Evolutionary conservation across 176 grass and related monocot genomes (phyloP).

Genomic region (Juncus effusus): DNA sequence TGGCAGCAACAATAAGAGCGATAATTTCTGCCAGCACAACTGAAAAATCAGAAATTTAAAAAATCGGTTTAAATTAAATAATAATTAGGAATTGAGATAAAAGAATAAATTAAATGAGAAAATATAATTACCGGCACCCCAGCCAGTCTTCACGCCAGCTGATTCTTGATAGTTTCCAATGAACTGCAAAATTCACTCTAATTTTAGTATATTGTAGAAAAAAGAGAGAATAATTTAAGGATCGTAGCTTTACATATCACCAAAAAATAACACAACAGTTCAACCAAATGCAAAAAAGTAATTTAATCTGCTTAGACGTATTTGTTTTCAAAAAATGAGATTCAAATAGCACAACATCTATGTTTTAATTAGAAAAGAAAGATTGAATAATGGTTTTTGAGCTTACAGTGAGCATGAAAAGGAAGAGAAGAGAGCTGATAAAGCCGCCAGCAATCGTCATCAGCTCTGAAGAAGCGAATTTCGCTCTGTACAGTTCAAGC

Average conservation of each 20-base stretch:
- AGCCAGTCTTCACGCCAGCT: constrained; percentile 78
- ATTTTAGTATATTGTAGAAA: constrained; percentile 26
- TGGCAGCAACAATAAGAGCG: constrained; percentile 82
- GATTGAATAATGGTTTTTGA: background rate
- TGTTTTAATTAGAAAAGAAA: constrained; percentile 14
- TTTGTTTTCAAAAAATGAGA: background rate
- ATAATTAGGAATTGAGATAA: background rate
- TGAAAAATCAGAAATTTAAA: constrained; percentile 36
- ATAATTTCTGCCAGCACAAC: constrained; percentile 77
- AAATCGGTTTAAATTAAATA: too few species aligned
- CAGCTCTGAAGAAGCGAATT: constrained; percentile 86
- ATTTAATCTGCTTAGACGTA: background rate
- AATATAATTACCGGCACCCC: constrained; percentile 73
- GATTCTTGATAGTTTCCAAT: constrained; percentile 95
- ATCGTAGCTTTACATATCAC: background rate
- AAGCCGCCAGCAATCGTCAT: constrained; percentile 93
- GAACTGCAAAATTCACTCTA: constrained; percentile 48
- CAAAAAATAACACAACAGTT: constrained; percentile 2
- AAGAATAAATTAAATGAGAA: constrained; percentile 31
- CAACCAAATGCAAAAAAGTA: constrained; percentile 7
- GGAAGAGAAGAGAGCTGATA: constrained; percentile 83
- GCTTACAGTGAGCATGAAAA: constrained; percentile 77
- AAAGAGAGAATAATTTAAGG: background rate
- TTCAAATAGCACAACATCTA: background rate
- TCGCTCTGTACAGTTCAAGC: constrained; percentile 77